These are phyloP conservation scores for Populus tremula DNA, from an alignment of 345 rosid species.

Conservation along the genomic window DNA sequence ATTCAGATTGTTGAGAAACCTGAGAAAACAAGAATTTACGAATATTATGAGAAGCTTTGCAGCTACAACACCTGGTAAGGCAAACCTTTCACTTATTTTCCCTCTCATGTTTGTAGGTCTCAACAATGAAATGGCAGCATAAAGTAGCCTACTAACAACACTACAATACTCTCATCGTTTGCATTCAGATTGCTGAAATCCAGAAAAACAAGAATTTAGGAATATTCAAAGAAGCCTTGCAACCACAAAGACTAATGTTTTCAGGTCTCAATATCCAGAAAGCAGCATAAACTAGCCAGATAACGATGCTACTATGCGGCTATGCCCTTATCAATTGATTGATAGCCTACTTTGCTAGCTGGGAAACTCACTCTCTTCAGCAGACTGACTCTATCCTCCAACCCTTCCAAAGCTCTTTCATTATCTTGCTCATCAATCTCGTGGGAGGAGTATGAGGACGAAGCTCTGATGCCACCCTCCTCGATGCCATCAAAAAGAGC, in stretches of 20 bases:
- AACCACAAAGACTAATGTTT: not conserved
- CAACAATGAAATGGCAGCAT: no score
- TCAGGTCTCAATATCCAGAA: not conserved
- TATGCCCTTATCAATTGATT: not conserved
- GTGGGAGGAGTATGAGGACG: slow-evolving; percentile 73
- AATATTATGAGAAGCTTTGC: not conserved
- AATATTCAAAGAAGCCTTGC: no score
- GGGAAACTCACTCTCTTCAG: slow-evolving; percentile 71
- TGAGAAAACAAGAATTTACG: not conserved
- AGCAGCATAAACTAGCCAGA: not conserved
- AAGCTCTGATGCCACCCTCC: slow-evolving; percentile 93
- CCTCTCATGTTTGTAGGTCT: not conserved
- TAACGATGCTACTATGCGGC: not conserved
- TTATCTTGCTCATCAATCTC: slow-evolving; percentile 94
- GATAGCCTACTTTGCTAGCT: not conserved
- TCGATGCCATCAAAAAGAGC: slow-evolving; percentile 88
- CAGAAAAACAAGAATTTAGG: no score
- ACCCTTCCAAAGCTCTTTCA: slow-evolving; percentile 85
- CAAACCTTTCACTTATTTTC: not conserved
- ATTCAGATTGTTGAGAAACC: slow-evolving; percentile 9
- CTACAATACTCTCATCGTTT: no score
- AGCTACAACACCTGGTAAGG: not conserved
- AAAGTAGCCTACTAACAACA: no score
- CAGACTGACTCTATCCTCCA: slow-evolving; percentile 84
- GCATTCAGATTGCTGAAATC: no score